phyloP scores from a whole-genome alignment of 306 rosid species.

The Castanea mollissima region DNA sequence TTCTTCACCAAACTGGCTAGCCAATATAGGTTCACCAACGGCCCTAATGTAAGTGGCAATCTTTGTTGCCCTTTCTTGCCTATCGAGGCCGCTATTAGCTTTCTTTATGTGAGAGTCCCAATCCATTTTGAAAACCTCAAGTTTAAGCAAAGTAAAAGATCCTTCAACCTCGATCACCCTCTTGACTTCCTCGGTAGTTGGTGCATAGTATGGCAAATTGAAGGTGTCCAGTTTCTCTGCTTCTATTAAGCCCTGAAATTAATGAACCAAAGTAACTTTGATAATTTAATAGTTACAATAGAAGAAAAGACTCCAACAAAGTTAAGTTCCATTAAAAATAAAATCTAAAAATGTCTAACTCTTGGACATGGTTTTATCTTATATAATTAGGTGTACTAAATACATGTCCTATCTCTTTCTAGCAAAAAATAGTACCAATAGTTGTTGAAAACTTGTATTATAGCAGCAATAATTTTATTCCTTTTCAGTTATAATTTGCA shows the following conservation, averaged over 20 bases:
- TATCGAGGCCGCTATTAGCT: not conserved
- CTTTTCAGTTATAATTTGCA: too few relatives aligned
- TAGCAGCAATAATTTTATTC: too few relatives aligned
- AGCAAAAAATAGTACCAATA: too few relatives aligned
- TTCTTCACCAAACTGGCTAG: conserved; percentile 26
- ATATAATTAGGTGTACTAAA: too few relatives aligned
- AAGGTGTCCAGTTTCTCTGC: conserved; percentile 18
- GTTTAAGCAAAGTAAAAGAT: not conserved
- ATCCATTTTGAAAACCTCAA: not conserved
- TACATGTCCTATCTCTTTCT: too few relatives aligned
- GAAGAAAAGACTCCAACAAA: too few relatives aligned
- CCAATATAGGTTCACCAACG: conserved; percentile 38
- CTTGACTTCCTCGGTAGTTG: not conserved
- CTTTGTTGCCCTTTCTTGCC: conserved; percentile 4
- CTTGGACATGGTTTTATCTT: too few relatives aligned
- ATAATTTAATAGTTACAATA: too few relatives aligned
- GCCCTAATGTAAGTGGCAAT: conserved; percentile 34
- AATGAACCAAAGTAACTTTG: not conserved
- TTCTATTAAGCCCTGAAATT: conserved; percentile 15
- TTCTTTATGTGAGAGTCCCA: conserved; percentile 22
- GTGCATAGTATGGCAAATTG: not conserved
- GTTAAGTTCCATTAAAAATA: too few relatives aligned
- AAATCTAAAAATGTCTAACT: too few relatives aligned
- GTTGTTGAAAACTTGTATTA: too few relatives aligned
- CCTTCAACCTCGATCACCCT: conserved; percentile 15